Evolutionary conservation across 2,329 filamentous ascomycete genomes (phyloP).

Genomic region (Fusarium irregulare): DNA sequence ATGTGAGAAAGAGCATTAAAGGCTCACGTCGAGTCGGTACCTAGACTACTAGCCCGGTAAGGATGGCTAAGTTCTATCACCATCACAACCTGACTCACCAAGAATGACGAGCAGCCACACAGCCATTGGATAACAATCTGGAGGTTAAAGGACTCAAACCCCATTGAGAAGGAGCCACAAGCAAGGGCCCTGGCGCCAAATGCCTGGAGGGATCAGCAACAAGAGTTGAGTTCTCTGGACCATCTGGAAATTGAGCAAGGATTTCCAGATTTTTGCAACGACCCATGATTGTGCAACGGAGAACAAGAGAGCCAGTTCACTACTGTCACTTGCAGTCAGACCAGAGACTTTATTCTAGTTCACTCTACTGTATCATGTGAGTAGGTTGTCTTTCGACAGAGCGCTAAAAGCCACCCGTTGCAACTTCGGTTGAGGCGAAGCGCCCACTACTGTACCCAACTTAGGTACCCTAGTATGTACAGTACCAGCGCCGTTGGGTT

Average conservation of each 20-base stretch:
- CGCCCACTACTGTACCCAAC: constrained; percentile 13
- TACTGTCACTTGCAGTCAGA: not conserved
- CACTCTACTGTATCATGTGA: not conserved
- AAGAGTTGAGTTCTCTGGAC: constrained; percentile 22
- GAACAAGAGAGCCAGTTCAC: not conserved
- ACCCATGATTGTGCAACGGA: constrained; percentile 5
- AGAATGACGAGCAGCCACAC: constrained; percentile 30
- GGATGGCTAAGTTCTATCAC: not conserved
- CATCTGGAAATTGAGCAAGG: constrained; percentile 14
- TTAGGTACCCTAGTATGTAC: not conserved
- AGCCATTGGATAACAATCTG: constrained; percentile 27
- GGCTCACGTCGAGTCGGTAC: not conserved
- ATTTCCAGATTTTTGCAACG: constrained; percentile 1
- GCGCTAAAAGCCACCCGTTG: constrained; percentile 10
- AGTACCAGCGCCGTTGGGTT: constrained; percentile 29
- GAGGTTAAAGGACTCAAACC: constrained; percentile 16
- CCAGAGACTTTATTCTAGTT: not conserved
- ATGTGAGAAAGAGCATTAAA: constrained; percentile 1
- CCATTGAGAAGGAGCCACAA: constrained; percentile 15
- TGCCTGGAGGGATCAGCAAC: constrained; percentile 32
- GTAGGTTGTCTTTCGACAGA: not conserved
- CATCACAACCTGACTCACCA: constrained; percentile 27
- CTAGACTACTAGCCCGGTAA: not conserved
- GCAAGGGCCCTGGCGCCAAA: constrained; percentile 21
- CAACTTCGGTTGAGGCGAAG: constrained; percentile 20